Evolutionary conservation across 805 yeast species (phyloP).

Genomic region (Metschnikowia proteae): DNA sequence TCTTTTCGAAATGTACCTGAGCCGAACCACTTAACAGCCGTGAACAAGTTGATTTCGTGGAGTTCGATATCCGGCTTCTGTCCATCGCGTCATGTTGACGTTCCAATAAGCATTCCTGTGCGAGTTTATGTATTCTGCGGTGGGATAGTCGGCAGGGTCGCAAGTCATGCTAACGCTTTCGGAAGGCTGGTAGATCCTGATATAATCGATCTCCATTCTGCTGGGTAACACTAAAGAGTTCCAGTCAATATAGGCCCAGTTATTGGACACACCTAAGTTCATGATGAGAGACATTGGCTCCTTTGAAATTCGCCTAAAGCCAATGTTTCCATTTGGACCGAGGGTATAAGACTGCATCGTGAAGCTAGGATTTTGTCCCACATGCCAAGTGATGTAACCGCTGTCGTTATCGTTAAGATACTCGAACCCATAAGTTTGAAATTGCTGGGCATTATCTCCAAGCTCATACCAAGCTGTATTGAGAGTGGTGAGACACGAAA

Average conservation of each 20-base stretch:
- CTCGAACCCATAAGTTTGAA: conserved; percentile 76
- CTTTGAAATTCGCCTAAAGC: conserved; percentile 32
- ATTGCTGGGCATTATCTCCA: conserved; percentile 50
- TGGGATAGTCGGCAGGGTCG: conserved; percentile 37
- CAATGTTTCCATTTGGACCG: conserved; percentile 39
- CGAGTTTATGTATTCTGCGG: conserved; percentile 31
- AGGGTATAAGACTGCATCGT: conserved; percentile 30
- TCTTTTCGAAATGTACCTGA: conserved; percentile 30
- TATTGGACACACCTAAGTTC: conserved; percentile 39
- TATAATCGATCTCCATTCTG: conserved; percentile 35
- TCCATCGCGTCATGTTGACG: conserved; percentile 36
- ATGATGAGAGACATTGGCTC: conserved; percentile 39
- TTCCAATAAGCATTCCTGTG: conserved; percentile 34
- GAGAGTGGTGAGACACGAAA: conserved; percentile 76
- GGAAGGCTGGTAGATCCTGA: conserved; percentile 39
- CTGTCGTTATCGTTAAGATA: conserved; percentile 60
- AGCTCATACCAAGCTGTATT: conserved; percentile 79
- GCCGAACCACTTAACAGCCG: conserved; percentile 8
- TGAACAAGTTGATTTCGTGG: conserved; percentile 49
- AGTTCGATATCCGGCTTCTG: conserved; percentile 40
- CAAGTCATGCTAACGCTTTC: conserved; percentile 29
- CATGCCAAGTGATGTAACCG: conserved; percentile 84
- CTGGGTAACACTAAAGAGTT: conserved; percentile 33
- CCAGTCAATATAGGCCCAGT: conserved; percentile 41
- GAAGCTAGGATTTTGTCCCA: conserved; percentile 54